Evolutionary conservation across 441 rosid species (phyloP).

Genomic region (Gossypium gossypioides): DNA sequence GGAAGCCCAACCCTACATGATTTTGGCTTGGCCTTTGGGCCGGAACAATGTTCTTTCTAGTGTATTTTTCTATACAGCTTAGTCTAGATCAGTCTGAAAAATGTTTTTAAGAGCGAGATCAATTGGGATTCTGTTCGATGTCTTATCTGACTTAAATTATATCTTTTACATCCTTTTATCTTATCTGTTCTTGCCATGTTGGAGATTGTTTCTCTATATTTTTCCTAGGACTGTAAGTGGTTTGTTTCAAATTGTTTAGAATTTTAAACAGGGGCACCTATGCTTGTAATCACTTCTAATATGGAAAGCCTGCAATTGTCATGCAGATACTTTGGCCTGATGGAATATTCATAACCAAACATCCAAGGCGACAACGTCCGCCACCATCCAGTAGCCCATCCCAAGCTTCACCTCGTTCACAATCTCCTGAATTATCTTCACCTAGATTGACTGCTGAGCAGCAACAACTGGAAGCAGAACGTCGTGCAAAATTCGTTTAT

Average conservation of each 20-base stretch:
- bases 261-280: not conserved
- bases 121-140: not conserved
- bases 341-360: conserved; percentile 90
- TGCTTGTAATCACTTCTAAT: conserved; percentile 14
- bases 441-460: conserved; percentile 45
- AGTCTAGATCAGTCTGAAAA: not conserved
- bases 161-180: not conserved
- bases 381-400: conserved; percentile 29
- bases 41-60: not conserved
- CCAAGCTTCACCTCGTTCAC: conserved; percentile 20
- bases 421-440: conserved; percentile 26
- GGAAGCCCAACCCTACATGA: not conserved
- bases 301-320: conserved; percentile 7
- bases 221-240: not conserved
- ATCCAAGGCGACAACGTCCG: conserved; percentile 54
- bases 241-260: too few species aligned
- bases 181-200: not conserved
- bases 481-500: conserved; percentile 82
- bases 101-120: not conserved
- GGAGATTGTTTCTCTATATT: not conserved
- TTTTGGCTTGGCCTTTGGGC: not conserved
- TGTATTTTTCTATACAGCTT: not conserved
- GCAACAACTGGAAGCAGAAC: conserved; percentile 58
- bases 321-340: conserved; percentile 94
- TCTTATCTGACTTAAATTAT: not conserved